phyloP scores from a whole-genome alignment of 768 basidiomycete species.

The Termitomyces bulborhizus region DNA sequence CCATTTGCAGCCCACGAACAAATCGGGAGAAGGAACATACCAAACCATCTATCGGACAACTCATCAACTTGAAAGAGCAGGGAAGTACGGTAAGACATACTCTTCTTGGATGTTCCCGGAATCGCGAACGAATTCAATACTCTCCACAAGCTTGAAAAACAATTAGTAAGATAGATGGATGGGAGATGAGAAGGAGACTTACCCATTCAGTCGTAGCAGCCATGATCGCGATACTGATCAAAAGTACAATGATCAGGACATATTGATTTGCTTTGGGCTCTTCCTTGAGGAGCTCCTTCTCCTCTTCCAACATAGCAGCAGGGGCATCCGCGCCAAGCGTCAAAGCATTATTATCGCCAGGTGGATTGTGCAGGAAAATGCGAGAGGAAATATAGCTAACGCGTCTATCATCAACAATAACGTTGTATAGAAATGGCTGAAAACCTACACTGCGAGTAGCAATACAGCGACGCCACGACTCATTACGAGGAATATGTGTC shows the following conservation, averaged over 20 bases:
- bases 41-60: conserved; percentile 51
- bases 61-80: neutral
- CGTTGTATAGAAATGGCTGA: neutral
- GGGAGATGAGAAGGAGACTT: neutral
- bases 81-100: conserved; percentile 22
- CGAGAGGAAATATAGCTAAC: conserved; percentile 60
- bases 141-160: conserved; percentile 53
- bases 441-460: conserved; percentile 50
- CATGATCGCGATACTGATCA: conserved; percentile 52
- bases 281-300: conserved; percentile 23
- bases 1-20: conserved; percentile 74
- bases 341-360: conserved; percentile 48
- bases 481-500: conserved; percentile 46
- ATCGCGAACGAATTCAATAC: conserved; percentile 49
- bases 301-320: conserved; percentile 33
- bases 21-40: conserved; percentile 63
- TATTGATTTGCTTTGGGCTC: conserved; percentile 61
- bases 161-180: conserved; percentile 50
- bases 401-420: neutral
- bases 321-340: conserved; percentile 37
- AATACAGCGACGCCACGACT: conserved; percentile 63
- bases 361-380: conserved; percentile 66
- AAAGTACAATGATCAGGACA: conserved; percentile 49
- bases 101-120: conserved; percentile 40
- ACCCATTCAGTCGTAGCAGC: conserved; percentile 70